Base-by-base conservation (phyloP, 2,329 filamentous ascomycete species). In the Pseudogymnoascus pannorum region DNA sequence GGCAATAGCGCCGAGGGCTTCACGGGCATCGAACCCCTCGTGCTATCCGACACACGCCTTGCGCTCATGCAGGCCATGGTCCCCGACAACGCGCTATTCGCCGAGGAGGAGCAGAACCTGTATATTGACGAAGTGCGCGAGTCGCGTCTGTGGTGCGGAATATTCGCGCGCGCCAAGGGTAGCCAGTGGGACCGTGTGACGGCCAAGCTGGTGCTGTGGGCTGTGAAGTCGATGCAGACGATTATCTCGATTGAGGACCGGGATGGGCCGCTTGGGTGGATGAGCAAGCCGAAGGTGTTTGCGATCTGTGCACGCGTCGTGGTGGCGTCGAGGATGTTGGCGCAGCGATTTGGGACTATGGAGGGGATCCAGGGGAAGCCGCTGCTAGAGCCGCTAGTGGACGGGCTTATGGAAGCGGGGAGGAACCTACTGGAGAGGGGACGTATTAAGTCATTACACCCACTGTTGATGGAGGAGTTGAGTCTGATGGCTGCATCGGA, bases 61-160 rank as follows among this genome's bases (percentile, higher is more conserved):
- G 29, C 51, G 57, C 74, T 87, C 18, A 64, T 69, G 2, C 64
- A 71, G 7, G 79, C 81, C 3, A 72, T 84, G 68, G 73, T 75
- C 61, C 77, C 81, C 67, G 83, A 90, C 69, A 83, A 86, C 64
- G 79, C 86, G 3, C 81, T 99, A 0, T 99, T 99, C 71, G 87
- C 83, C 0, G 81, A 91, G 61, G 94, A 99, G 74, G 92, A 95
- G 72, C 92, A 96, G 72, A 99, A 99, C 71, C 80, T 97, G n/a
- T 97, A 91, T 72, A 78, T 93, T 58, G 93, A 97, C 72, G 87
- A 92, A 67, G 83, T 91, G 5, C 80, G 86, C 57, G 92, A 97
- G 72, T 79, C 86, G 3, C 75, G 79, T 16, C 72, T 85, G n/a
- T 97, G 92, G 91, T 75, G 60, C 14, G 38, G 24, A 20, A 14